Evolutionary conservation across 2,329 filamentous ascomycete species (phyloP), one percentile per base, ranked within the genome.

Genomic region (Didymella segeticola): DNA sequence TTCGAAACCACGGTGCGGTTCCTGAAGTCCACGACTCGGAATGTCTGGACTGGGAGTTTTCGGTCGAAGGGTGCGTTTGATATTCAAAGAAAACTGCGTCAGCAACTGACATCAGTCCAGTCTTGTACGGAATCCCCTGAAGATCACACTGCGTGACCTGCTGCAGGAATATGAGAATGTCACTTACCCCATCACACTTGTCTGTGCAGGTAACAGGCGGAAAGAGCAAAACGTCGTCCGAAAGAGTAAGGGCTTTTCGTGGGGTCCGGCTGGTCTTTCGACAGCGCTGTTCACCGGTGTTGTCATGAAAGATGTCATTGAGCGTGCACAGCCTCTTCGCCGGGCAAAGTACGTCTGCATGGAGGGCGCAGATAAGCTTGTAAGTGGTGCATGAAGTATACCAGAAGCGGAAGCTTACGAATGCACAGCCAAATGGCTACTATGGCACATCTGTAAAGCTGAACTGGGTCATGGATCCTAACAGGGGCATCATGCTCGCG

Each of bases 241-340:
- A 14, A 96, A 96, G 73, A 91, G 90, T 1, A 96, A 96, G 66
- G 93, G 93, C 0, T 97, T 97, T 77, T 96, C 91, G 2, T 97
- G 93, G 93, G 93, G 93, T 29, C 82, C 93, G 1, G 92, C 90
- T 4, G 93, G 92, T 20, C 73, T 97, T 5, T 96, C 91, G 0
- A 97, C 91, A 0, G 91, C 91, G 0, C 77, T 96, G 0, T 97
- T 90, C 82, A 97, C 93, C 0, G 93, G 93, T 19, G 89, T 92
- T 1, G 79, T 88, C 33, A 85, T 96, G 73, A 81, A 80, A 1
- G 88, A 93, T 56, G 75, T 96, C 4, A 79, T 96, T 14, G 81
- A 80, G 53, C 81, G 79, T 57, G 91, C 91, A 2, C 84, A 79
- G 53, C 91, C 91, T 1, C 79, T 82, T 62, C 82, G 87, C 54